Evolutionary conservation across 1,284 basidiomycete genomes (phyloP), one percentile per base, ranked within the genome.

Genomic region (Trametes versicolor): DNA sequence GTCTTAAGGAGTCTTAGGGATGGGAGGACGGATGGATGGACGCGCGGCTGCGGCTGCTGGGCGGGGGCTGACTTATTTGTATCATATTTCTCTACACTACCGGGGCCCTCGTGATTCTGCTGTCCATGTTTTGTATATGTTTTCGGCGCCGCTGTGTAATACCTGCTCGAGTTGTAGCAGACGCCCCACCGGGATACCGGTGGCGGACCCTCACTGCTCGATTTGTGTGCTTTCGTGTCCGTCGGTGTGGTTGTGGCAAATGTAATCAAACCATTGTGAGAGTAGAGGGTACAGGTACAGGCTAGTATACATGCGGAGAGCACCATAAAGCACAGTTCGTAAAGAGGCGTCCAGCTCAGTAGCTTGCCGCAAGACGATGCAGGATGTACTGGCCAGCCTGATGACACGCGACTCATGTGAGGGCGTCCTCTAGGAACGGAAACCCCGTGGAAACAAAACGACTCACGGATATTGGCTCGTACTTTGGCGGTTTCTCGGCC

Each of bases 401-500:
- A 8, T 32, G 29, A 8, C 29, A 17, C 4, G 45, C 51, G 12
- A 62, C 29, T 13, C 13, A 19, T 7, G 19, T 13, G 19, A 2
- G 21, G 15, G 29, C 4, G 10, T 7, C 41, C 5, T 6, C 48
- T 29, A 27, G 4, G 23, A 19, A 8, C 4, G 17, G 19, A 9
- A 10, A 12, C 45, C 29, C 29, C 8, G 7, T 2, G 5, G 13
- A 27, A 13, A 1, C n/a, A n/a, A n/a, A n/a, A n/a, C 2, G 23
- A 43, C 36, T 58, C 29, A 79, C 78, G 9, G 77, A 75, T 50
- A 81, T 80, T 2, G 82, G 79, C 41, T 78, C 74, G 64, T 83
- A 83, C 65, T 79, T 80, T 70, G 80, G 81, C 5, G 81, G 80
- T 7, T 71, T 73, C 48, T 74, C 73, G 19, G 77, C 77, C 0